These are phyloP conservation scores for Jackrogersella minutella DNA, from an alignment of 495 filamentous ascomycete species.

Conservation along the genomic window DNA sequence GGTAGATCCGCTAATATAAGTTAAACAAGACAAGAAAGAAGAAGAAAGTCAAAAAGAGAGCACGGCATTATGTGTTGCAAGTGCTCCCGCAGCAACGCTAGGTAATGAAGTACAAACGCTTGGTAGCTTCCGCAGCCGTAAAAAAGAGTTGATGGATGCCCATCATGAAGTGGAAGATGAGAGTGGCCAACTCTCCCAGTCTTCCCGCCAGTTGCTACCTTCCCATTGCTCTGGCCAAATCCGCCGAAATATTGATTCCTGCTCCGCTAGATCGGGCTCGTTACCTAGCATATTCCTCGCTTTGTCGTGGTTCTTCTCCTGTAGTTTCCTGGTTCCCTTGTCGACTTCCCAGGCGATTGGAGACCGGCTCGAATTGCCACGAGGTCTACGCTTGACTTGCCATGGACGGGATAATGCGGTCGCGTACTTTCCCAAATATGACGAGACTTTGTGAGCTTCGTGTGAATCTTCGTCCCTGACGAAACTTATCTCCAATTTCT, in stretches of 20 bases:
- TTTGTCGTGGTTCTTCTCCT: background rate
- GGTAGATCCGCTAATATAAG: no score
- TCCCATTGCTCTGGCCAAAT: slow-evolving; percentile 2
- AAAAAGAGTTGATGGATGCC: background rate
- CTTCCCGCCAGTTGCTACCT: background rate
- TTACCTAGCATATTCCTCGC: no score
- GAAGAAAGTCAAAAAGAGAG: no score
- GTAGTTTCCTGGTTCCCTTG: background rate
- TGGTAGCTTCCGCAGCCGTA: no score
- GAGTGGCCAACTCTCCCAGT: slow-evolving; percentile 1
- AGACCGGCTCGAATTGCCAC: background rate
- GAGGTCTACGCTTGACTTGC: background rate
- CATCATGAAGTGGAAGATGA: background rate
- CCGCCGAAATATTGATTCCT: background rate
- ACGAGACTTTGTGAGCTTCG: background rate
- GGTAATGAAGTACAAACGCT: no score
- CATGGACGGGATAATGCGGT: background rate
- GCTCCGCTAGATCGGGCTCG: background rate
- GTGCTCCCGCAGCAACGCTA: no score
- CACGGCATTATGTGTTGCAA: no score
- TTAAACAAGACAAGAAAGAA: no score
- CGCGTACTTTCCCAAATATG: background rate
- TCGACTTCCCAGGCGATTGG: background rate
- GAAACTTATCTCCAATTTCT: background rate
- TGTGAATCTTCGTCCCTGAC: background rate